Evolutionary conservation across 2,329 filamentous ascomycete genomes (phyloP), one percentile per base, ranked within the genome.

Genomic region (Colletotrichum falcatum): DNA sequence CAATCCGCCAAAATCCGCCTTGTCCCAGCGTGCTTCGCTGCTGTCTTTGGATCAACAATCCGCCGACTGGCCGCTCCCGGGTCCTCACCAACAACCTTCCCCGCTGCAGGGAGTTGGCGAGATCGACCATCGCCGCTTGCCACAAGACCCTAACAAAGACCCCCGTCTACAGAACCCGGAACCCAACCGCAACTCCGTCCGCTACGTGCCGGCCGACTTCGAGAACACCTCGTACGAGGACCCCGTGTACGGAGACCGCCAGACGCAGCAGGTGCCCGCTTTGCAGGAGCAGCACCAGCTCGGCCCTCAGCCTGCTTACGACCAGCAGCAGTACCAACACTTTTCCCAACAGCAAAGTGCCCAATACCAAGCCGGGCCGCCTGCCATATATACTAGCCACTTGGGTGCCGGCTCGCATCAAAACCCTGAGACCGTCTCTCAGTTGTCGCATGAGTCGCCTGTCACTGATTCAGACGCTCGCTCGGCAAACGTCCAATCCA

Each of bases 391-490:
- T 70, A 76, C 80, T n/a, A 78, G 77, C 48, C 80, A 82, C 64
- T 76, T 81, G 62, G 78, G 74, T 72, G 79, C 74, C 68, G 74
- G 72, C 66, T 72, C 76, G 54, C 81, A 79, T 46, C 82, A 82
- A 66, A 90, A 89, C 75, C 80, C 87, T 35, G 89, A 91, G 78
- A 89, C 88, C 6, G 79, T 89, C 46, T 91, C 89, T 8, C 88
- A 90, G 78, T 77, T 89, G 74, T 91, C 89, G 76, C 85, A 87
- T 82, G 89, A 91, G 70, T 90, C 88, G 42, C 86, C 85, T 44
- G 77, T 84, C 23, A 81, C 82, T 51, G 88, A 89, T 72, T 81
- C 82, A 48, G 87, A 88, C 70, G 80, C 81, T 66, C 76, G 75
- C 56, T 76, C 81, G 71, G 77, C 79, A 72, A 82, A 81, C 73